Evolutionary conservation across 2,329 filamentous ascomycete genomes (phyloP).

Genomic region (Diaporthe aspalathi): DNA sequence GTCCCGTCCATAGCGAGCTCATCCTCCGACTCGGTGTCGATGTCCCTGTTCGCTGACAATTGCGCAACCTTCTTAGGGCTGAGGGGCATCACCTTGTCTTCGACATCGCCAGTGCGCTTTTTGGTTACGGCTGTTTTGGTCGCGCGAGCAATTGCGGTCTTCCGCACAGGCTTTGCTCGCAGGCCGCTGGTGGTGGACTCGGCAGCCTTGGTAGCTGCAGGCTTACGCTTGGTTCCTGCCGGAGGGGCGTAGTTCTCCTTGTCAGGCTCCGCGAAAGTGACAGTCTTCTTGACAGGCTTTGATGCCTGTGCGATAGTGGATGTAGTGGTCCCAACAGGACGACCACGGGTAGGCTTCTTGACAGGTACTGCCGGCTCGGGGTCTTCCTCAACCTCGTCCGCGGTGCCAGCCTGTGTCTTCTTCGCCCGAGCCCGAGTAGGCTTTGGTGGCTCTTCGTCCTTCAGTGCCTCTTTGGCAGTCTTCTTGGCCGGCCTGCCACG

Average conservation of each 20-base stretch:
- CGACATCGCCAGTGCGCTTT: slow-evolving; percentile 50
- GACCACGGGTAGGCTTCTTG: slow-evolving; percentile 52
- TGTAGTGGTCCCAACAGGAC: slow-evolving; percentile 49
- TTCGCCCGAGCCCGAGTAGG: slow-evolving; percentile 45
- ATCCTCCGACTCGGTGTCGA: slow-evolving; percentile 66
- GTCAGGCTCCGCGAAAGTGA: slow-evolving; percentile 73
- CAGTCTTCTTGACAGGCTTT: slow-evolving; percentile 68
- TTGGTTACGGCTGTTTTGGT: slow-evolving; percentile 45
- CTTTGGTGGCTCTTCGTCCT: slow-evolving; percentile 43
- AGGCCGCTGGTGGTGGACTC: slow-evolving; percentile 51
- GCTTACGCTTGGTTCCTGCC: slow-evolving; percentile 47
- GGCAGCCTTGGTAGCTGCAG: slow-evolving; percentile 50
- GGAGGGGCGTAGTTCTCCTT: slow-evolving; percentile 70
- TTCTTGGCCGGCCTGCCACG: slow-evolving; percentile 50
- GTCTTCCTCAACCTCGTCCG: slow-evolving; percentile 45
- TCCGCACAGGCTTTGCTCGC: slow-evolving; percentile 62
- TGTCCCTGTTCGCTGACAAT: slow-evolving; percentile 54
- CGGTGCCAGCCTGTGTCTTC: slow-evolving; percentile 45
- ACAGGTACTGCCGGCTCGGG: slow-evolving; percentile 45
- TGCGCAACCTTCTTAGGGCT: slow-evolving; percentile 75
- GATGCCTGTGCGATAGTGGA: slow-evolving; percentile 50
- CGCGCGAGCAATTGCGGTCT: slow-evolving; percentile 49
- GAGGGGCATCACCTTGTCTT: slow-evolving; percentile 57
- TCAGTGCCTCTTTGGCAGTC: slow-evolving; percentile 41
- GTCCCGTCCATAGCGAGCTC: slow-evolving; percentile 66